Base-by-base conservation (phyloP, 306 rosid species). In the Hippophae tibetana region DNA sequence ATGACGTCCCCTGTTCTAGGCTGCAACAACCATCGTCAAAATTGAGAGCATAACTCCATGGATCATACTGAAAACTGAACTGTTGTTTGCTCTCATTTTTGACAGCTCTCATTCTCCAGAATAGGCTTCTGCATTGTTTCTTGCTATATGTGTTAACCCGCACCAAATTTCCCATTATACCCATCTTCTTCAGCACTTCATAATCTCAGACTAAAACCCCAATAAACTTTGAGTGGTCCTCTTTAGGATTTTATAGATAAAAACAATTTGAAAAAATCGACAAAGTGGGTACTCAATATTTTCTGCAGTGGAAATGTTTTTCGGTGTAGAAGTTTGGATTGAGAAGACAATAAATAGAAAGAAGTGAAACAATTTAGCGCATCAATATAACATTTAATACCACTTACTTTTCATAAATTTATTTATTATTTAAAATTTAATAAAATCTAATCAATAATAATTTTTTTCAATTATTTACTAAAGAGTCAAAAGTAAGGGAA, bases 11-110 rank as follows among this genome's bases (percentile, higher is more conserved):
- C 38, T 31, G 38, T 44, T 63, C 63, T 3, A 49, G 40, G 62
- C 73, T 74, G 76, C 61, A 70, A 63, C 60, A 49, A 0, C 93
- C 93, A 57, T 93, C 96, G 23, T 90, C 82, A 43, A 78, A 78
- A 66, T 92, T 92, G n/a, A 92, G 93, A 43, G 98, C 98, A 65
- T 87, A 92, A 57, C 98, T 92, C 6, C 79, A 81, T 76, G 96
- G 96, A 81, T 90, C 98, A 63, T 90, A 90, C 72, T 81, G 98
- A 69, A 90, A 85, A 58, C 74, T 86, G 54, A 69, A 64, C 54
- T 46, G 78, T 61, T 76, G 66, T 71, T 80, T 80, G 7, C 66
- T 69, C 1, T 72, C 73, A 45, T 74, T 74, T 65, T 80, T 88
- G 47, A 82, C 70, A 46, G 92, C 82, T 47, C 83, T 67, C 81